Base-by-base conservation (phyloP, 345 rosid species). In the Firmiana major region DNA sequence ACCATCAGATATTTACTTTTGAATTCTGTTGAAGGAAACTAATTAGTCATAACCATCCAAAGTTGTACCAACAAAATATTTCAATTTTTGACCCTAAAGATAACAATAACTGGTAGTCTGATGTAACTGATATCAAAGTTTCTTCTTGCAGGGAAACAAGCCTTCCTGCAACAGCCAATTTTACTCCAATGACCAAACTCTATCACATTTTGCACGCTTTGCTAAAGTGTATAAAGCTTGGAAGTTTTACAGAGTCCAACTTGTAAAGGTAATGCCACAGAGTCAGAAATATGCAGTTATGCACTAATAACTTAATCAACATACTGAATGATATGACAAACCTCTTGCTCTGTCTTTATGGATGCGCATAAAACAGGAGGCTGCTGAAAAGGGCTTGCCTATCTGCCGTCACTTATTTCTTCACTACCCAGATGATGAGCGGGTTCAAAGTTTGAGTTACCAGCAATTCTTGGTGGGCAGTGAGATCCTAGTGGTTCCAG, bases 361-460 rank as follows among this genome's bases (percentile, higher is more conserved):
- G 36, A 9, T 64, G 19, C 34, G n/a, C 65, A 19, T 5, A 26
- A 76, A 65, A 78, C 85, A 89, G 94, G 91, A 91, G 84, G 90
- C 91, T 6, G 74, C 89, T 76, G 75, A 79, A 21, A 89, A 80
- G 85, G 94, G 94, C 17, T 83, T 88, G 43, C 94, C 92, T 10
- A 78, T 91, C 55, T 91, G 94, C 87, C 89, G 94, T 62, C 94
- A 89, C 86, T 76, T 89, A 60, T 89, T 91, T 80, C 85, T 89
- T 79, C 94, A 91, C 84, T 91, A 91, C 78, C 90, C 92, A 7
- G 81, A 84, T 63, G 94, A 91, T 22, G 83, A 75, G 67, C 78
- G 46, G 42, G 91, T 86, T 59, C 92, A 84, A 13, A 84, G 70
- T 45, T 77, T 91, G 58, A 89, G 81, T 70, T 89, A 91, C 79